Evolutionary conservation across 805 yeast species (phyloP), one percentile per base, ranked within the genome.

Genomic region (Cyberlindnera xishuangbannaensis): DNA sequence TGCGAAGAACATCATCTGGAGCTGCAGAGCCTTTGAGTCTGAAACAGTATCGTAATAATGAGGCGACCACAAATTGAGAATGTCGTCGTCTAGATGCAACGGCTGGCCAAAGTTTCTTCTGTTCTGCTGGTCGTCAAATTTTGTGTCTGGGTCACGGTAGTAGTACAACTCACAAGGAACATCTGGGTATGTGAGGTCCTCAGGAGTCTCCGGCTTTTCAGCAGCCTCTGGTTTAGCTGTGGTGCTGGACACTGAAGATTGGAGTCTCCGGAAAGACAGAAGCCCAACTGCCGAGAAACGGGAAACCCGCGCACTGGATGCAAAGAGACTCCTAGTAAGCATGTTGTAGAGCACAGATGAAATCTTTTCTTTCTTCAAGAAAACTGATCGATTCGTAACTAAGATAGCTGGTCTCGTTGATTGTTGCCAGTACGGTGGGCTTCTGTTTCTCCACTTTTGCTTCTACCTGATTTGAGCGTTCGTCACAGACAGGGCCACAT

Each of bases 1-100:
- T n/a, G 69, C 76, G 48, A 80, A 72, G 58, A 80, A 80, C 7
- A 63, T 51, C n/a, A 61, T 61, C 43, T 77, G 71, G 56, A 74
- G 74, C 46, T 59, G 67, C 33, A 76, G 56, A 1, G 95, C 94
- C 20, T 73, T 69, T 28, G 58, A 53, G 58, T 82, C 80, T 25
- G 71, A 62, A 21, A 76, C 81, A 24, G 65, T 56, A 47, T 77
- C 76, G 55, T 67, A 75, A 51, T 77, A 71, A 51, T 84, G 94
- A 10, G 95, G 92, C 7, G 95, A 73, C 95, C 95, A 84, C 68
- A 83, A 70, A 57, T 84, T 88, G 51, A 78, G 67, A 57, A 73
- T 62, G 52, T 84, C 95, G 45, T 78, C 82, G 48, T 78, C 74
- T 35, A 77, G 74, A 55, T 77, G 78, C 44, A 83, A 57, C 18